Base-by-base conservation (phyloP, 2,329 filamentous ascomycete species). In the Trichoderma semiorbis region DNA sequence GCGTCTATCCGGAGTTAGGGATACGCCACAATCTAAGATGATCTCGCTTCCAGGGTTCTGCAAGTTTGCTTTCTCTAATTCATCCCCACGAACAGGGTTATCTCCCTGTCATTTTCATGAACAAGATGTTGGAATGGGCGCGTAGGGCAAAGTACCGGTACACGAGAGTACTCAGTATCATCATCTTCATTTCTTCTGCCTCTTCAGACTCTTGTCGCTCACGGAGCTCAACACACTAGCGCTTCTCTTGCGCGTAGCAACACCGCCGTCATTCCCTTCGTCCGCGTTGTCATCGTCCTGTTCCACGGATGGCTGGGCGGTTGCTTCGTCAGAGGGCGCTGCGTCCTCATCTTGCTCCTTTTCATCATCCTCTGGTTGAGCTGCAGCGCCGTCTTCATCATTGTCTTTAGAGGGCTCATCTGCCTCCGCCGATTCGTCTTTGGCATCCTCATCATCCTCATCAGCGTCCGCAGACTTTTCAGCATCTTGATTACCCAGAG, bases 221-320 rank as follows among this genome's bases (percentile, higher is more conserved):
- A 83, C 83, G 18, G 85, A 84, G 79, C 93, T 95, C 68, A 97
- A 80, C 36, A 94, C 93, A 79, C 93, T 97, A 1, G 93, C 93
- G 79, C 93, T 96, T 72, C 94, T 88, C 84, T 97, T 97, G 74
- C 92, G 91, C 0, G 81, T 76, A 10, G 79, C 79, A 55, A 82
- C 76, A 12, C 79, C 80, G 55, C 70, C 72, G 18, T 74, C 76
- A 74, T 76, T 82, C 47, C 78, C 80, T n/a, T 77, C 16, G 73
- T 81, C 76, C 28, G 53, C 68, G 12, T 67, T 26, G n/a, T 58
- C 43, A 12, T 69, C 79, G 74, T 77, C 79, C 69, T 81, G 81
- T 57, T 79, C 79, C 64, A 78, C 80, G 11, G 77, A 75, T 1
- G 74, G 72, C 24, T 71, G 53, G 26, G 64, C 55, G 7, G 26